Base-by-base conservation (phyloP, 2,329 filamentous ascomycete genomes). In the Thielaviopsis ethacetica region DNA sequence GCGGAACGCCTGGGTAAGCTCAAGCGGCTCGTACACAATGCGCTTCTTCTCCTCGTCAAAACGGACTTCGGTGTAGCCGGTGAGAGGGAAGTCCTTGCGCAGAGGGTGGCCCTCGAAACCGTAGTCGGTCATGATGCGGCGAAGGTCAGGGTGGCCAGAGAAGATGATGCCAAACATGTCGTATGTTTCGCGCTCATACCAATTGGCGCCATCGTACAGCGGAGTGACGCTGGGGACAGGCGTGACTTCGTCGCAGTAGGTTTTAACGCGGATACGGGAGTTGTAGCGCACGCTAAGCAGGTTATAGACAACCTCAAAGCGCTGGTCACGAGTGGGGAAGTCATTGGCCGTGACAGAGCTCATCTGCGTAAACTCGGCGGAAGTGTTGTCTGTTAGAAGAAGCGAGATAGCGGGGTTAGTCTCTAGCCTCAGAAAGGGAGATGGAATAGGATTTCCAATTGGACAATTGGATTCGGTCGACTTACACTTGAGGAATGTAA, bases 21-120 rank as follows among this genome's bases (percentile, higher is more conserved):
- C 93, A 55, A 98, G 78, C 49, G 94, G 93, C 78, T 98, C 94
- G 34, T 94, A 91, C 62, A 98, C 91, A 69, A 98, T 96, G 63
- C 93, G 83, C 83, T 98, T 98, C 87, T 96, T 98, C 80, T 98
- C 94, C 75, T 98, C 93, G 66, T 98, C 93, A 70, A 94, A 98
- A 68, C 93, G 82, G 65, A 98, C 86, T 76, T 98, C 94, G 38
- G 93, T 98, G 77, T 98, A 98, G 54, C 93, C 93, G 2, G 93
- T 96, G 71, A 98, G 75, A 22, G 93, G 93, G 76, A 98, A 98
- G 71, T 98, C 93, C 77, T 98, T 98, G 69, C 94, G 83, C 69
- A 98, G 76, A 50, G 93, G 93, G 75, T 98, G 93, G 57, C 93
- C 93, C 71, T 98, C 94, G 69, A 98, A 98, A 57, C 93, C 93